Conservation (phyloP, 805 yeast genomes). For the Candida oleophila region DNA sequence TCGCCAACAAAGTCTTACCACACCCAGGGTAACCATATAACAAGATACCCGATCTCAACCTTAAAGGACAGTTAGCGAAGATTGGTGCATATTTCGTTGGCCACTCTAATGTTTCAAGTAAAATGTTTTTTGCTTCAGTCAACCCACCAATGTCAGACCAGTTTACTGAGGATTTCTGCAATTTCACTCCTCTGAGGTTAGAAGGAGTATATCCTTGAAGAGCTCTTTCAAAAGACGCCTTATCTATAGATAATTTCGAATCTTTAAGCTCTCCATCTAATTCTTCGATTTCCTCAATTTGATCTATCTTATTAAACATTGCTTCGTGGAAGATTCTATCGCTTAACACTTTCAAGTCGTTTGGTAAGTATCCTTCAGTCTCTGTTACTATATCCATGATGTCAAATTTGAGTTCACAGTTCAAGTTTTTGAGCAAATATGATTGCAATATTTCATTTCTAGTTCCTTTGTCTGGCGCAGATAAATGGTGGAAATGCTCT, state of each 20-base stretch:
- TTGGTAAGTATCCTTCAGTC: constrained; percentile 88
- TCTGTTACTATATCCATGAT: constrained; percentile 52
- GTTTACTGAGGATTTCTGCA: constrained; percentile 69
- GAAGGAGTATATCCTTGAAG: constrained; percentile 75
- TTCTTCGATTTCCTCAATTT: constrained; percentile 10
- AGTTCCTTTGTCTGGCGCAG: constrained; percentile 66
- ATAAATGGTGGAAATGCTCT: constrained; percentile 58
- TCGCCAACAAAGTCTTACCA: constrained; percentile 90
- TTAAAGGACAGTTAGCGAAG: constrained; percentile 81
- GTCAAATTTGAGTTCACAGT: constrained; percentile 38
- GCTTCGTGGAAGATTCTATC: constrained; percentile 67
- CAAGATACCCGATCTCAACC: constrained; percentile 85
- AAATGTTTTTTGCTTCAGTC: constrained; percentile 65
- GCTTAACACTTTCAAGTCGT: constrained; percentile 68
- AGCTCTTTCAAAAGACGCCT: constrained; percentile 51
- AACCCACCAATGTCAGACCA: constrained; percentile 95
- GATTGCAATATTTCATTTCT: constrained; percentile 49
- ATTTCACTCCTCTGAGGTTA: constrained; percentile 79
- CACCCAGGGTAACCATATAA: constrained; percentile 97
- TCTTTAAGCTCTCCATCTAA: neutral
- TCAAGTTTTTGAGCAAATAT: constrained; percentile 29
- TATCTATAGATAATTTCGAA: constrained; percentile 16
- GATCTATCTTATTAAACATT: constrained; percentile 18
- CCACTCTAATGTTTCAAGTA: constrained; percentile 93
- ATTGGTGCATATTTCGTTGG: constrained; percentile 95